Evolutionary conservation across 1,284 basidiomycete genomes (phyloP), one percentile per base, ranked within the genome.

Genomic region (Sanghuangporus baumii): DNA sequence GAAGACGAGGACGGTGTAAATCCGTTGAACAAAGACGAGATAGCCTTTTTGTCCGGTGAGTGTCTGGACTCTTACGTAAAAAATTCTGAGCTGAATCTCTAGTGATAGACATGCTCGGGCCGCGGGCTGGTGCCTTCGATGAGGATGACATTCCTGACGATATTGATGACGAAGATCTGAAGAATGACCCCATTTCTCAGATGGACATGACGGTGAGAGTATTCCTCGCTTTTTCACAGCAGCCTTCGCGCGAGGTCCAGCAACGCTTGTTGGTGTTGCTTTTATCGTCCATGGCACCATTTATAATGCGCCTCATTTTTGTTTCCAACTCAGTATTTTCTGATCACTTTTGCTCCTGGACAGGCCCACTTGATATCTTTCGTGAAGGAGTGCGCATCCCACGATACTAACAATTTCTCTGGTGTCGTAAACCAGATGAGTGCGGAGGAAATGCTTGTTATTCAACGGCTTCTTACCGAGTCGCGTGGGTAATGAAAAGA

Each of bases 161-260:
- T 54, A 82, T 80, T 57, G 88, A 90, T 63, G 93, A 96, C 70
- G 93, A 95, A 67, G 94, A 97, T 71, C 80, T 97, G 59, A 87
- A 85, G 74, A 85, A 84, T 56, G 96, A 98, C 74, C 88, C 93
- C 0, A 81, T 96, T 60, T 94, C 91, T 46, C 87, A 88, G 68
- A 89, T 98, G 73, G 92, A 98, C 69, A 86, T 97, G 78, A 86
- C 87, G 76, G 94, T 93, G 65, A 67, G 85, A 75, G 14, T 36
- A 55, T 48, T 51, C 51, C 16, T 47, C 26, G 16, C 50, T 18
- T 37, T 34, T 55, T 6, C 34, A 46, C 52, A 23, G 0, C n/a
- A 7, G 14, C 6, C 20, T 52, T 59, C 26, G 40, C 43, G 51
- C 43, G 18, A 11, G 11, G 16, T 46, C 43, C 1, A 46, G 16